A percentile compares a stretch with the other conserved stretches of the same genome.
Evolutionary conservation across 192 early-diverging fungal genomes (phyloP).

Genomic region (Umbelopsis ramanniana): DNA sequence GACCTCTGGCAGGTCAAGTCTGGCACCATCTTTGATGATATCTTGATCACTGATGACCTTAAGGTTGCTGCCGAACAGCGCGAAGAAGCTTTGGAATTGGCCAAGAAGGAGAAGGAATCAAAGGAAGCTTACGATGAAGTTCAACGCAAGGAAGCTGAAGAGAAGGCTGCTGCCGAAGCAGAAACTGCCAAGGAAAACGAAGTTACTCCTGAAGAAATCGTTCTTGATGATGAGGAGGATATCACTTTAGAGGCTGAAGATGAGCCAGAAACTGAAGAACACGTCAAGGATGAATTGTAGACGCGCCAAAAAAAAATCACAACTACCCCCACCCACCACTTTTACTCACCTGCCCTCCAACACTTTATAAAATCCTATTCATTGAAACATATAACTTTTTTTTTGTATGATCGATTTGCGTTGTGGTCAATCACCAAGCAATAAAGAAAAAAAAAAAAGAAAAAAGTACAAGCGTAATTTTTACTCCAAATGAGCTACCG

Average conservation of each 20-base stretch:
- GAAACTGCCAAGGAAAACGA: constrained; percentile 17
- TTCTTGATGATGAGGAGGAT: constrained; percentile 11
- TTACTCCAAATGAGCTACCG: too few relatives aligned
- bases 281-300: constrained; percentile 45
- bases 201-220: neutral
- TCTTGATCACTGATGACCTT: constrained; percentile 85
- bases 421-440: too few relatives aligned
- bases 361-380: too few relatives aligned
- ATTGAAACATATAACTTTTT: too few relatives aligned
- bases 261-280: constrained; percentile 23
- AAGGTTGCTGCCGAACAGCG: constrained; percentile 78
- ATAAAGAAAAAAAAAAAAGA: too few relatives aligned
- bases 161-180: constrained; percentile 33
- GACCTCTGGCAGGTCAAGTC: constrained; percentile 98
- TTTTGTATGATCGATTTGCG: too few relatives aligned
- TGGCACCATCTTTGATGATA: constrained; percentile 91
- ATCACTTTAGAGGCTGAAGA: neutral
- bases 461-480: too few relatives aligned
- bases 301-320: neutral
- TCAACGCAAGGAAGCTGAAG: constrained; percentile 30
- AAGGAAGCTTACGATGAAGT: constrained; percentile 63
- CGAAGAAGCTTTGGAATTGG: constrained; percentile 68
- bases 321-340: neutral
- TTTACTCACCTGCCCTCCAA: too few relatives aligned
- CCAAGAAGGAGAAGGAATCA: constrained; percentile 67